Evolutionary conservation across 202 grass and related monocot species (phyloP).

Genomic region (Panicum virgatum): DNA sequence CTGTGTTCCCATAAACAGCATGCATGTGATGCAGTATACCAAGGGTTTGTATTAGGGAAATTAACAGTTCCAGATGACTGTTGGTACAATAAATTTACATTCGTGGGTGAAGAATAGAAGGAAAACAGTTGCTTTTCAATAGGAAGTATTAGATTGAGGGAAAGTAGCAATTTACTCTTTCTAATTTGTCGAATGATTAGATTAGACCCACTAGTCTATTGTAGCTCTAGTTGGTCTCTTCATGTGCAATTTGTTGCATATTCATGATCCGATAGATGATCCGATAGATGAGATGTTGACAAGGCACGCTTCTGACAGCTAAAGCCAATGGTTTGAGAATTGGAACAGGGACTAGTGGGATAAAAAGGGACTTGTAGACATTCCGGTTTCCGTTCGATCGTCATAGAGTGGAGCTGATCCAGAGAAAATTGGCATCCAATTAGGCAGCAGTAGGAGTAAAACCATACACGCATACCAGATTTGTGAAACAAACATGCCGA

Average conservation of each 20-base stretch:
- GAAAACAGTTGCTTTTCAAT: not conserved
- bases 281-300: not conserved
- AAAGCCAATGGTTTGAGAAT: not conserved
- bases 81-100: constrained; percentile 9
- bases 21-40: not conserved
- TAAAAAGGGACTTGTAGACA: not conserved
- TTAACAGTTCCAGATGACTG: not conserved
- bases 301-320: constrained; percentile 10
- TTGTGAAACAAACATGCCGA: constrained; percentile 4
- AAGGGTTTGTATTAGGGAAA: constrained; percentile 11
- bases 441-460: not conserved
- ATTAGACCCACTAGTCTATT: not conserved
- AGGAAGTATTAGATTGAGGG: not conserved
- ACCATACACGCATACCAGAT: constrained; percentile 11
- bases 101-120: not conserved
- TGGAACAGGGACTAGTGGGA: not conserved
- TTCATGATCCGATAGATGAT: too few relatives aligned
- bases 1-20: not conserved
- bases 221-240: not conserved
- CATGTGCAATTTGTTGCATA: constrained; percentile 18
- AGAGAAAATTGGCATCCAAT: not conserved
- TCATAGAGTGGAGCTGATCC: not conserved
- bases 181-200: not conserved
- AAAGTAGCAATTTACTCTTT: constrained; percentile 28
- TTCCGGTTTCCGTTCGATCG: not conserved